Base-by-base conservation (phyloP, 116 monocot species). In the Cymodocea nodosa region DNA sequence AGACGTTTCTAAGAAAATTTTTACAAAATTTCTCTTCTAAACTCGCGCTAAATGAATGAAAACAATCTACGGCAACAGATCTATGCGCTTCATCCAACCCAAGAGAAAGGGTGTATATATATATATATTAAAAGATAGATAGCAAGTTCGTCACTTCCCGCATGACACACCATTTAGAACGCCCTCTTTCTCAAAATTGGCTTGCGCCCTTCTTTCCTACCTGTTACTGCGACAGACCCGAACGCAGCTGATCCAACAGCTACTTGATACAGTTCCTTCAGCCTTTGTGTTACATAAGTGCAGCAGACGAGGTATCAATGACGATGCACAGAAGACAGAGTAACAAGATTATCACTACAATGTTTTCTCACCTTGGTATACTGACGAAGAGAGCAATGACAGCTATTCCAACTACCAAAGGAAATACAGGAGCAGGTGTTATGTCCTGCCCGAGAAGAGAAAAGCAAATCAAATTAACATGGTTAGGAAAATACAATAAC, bases 401-500 rank as follows among this genome's bases (percentile, higher is more conserved):
- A 65, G 83, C 77, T 25, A 92, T 65, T 53, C 85, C 97, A 52
- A 82, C 71, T 24, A 91, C 70, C 35, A 98, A 78, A 56, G 88
- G 92, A 57, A 88, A 82, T 30, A 92, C 81, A 14, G 97, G 97
- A 23, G 86, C 92, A 37, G 91, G 83, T 22, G 92, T 84, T n/a
- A 76, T 69, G 76, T 98, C 92, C 91, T 97, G 81, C 78, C 78
- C 17, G 24, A 34, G 18, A 63, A 34, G 35, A 53, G 71, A 39
- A 71, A 64, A 70, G 5, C 20, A 12, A 51, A 36, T 67, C 54
- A 67, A 22, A 0, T 48, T 4, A 9, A n/a, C 35, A 11, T 67
- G 35, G 18, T 53, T 5, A n/a, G 16, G 48, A 22, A 53, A 36
- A 20, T 16, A 50, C 14, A 48, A 64, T 64, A 37, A 16, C 14